Percentiles rank a stretch among this genome's conserved stretches.
Evolutionary conservation across 2,329 filamentous ascomycete genomes (phyloP).

Genomic region (Epichloe bromicola): DNA sequence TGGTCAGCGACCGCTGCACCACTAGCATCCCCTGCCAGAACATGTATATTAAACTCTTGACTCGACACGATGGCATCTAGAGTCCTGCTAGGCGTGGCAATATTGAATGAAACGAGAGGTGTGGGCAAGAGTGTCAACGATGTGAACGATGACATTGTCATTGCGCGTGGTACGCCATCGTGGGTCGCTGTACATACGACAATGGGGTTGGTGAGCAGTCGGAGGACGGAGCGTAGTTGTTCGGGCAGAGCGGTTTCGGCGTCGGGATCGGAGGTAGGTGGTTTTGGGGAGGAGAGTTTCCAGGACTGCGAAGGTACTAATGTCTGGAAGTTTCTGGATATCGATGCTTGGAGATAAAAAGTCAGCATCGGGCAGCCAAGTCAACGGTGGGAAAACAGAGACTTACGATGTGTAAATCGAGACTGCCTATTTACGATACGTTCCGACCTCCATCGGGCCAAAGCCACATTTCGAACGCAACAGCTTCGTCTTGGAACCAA

Average conservation of each 20-base stretch:
- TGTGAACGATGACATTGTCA: slow-evolving; percentile 49
- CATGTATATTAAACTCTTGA: slow-evolving; percentile 39
- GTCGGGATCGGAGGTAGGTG: slow-evolving; percentile 23
- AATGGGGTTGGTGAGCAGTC: slow-evolving; percentile 39
- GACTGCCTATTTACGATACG: neutral
- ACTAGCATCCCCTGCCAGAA: slow-evolving; percentile 32
- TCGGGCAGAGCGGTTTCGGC: slow-evolving; percentile 25
- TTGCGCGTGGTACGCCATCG: slow-evolving; percentile 27
- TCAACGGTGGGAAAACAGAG: neutral
- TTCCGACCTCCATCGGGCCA: neutral
- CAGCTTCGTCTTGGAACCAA: neutral
- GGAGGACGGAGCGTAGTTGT: slow-evolving; percentile 39
- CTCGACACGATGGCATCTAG: slow-evolving; percentile 34
- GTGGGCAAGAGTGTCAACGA: slow-evolving; percentile 38
- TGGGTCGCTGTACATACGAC: slow-evolving; percentile 41
- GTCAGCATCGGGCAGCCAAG: neutral
- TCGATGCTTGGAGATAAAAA: neutral
- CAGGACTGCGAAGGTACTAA: slow-evolving; percentile 12
- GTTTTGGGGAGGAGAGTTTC: slow-evolving; percentile 17
- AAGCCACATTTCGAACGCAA: neutral
- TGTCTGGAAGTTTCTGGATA: slow-evolving; percentile 5
- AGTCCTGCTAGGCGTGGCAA: slow-evolving; percentile 42
- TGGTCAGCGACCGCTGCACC: slow-evolving; percentile 39
- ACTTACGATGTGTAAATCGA: neutral
- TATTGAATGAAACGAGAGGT: slow-evolving; percentile 44